Evolutionary conservation across 1,284 basidiomycete species (phyloP), one percentile per base, ranked within the genome.

Genomic region (Sphaerobolus stellatus): DNA sequence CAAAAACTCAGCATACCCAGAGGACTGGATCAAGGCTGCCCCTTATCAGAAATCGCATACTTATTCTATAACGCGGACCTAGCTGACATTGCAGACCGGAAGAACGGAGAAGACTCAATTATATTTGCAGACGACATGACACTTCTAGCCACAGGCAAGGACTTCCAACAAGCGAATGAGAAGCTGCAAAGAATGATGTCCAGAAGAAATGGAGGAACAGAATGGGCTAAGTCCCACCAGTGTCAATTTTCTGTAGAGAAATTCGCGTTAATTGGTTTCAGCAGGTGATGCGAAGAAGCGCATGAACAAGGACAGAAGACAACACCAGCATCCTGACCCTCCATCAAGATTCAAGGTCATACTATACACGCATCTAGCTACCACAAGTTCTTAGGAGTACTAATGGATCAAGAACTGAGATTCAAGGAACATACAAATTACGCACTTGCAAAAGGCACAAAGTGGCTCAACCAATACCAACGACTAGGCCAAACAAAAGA

Each of bases 21-120:
- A 38, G 36, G 36, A 7, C 7, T 38, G 7, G 53, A 48, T 27
- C 57, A 58, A 18, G 57, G 57, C 1, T 51, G 45, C 20, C 57
- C 57, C 6, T 50, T 56, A 6, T 58, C 49, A 5, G 44, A 27
- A 16, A 48, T 49, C 6, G 20, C 41, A 8, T 57, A 40, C 30
- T 20, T 28, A 5, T 57, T 54, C 45, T 57, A 57, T 29, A 54
- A 48, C 25, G 56, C 56, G 11, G 31, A 22, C 20, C 31, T 57
- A 9, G 31, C 49, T 6, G 50, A 52, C 16, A 14, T 52, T 43
- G 27, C 36, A 16, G 22, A 22, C 5, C n/a, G 22, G n/a, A 38
- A 7, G 36, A 38, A 38, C 5, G 36, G 22, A n/a, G 36, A n/a
- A 4, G 36, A 38, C n/a, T 16, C 22, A 3, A 22, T 38, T 3